These are phyloP conservation scores for Sordariomycetes sp. DNA, from an alignment of 2,329 filamentous ascomycete genomes.

Conservation along the genomic window DNA sequence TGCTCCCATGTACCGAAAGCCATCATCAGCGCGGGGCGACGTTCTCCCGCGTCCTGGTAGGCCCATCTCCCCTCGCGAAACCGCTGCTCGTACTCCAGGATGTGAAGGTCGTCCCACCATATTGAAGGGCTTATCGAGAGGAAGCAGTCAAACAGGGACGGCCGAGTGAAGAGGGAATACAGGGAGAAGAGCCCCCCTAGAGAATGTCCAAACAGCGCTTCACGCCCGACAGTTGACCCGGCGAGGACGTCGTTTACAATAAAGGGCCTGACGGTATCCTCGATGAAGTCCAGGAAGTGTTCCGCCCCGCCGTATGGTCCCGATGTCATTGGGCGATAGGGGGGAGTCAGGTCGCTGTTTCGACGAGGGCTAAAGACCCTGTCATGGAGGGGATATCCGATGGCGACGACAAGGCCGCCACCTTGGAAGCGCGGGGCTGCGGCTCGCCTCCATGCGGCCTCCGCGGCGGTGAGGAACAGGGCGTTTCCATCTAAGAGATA, in stretches of 20 bases:
- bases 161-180: slow-evolving; percentile 20
- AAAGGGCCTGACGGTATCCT: slow-evolving; percentile 16
- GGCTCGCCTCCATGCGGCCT: slow-evolving; percentile 1
- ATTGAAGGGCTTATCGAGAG: slow-evolving; percentile 24
- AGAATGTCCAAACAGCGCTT: slow-evolving; percentile 27
- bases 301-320: not conserved
- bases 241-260: slow-evolving; percentile 12
- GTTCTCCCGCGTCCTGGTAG: not conserved
- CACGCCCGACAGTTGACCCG: slow-evolving; percentile 12
- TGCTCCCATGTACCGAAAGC: slow-evolving; percentile 16
- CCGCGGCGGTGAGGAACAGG: slow-evolving; percentile 9
- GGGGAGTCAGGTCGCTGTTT: slow-evolving; percentile 8
- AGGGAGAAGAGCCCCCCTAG: slow-evolving; percentile 26
- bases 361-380: slow-evolving; percentile 7
- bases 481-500: slow-evolving; percentile 10
- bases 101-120: slow-evolving; percentile 23
- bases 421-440: not conserved
- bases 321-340: not conserved
- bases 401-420: slow-evolving; percentile 8
- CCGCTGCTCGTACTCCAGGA: slow-evolving; percentile 12
- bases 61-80: slow-evolving; percentile 7
- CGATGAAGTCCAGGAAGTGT: slow-evolving; percentile 15
- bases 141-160: slow-evolving; percentile 21
- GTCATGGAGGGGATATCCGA: slow-evolving; percentile 6
- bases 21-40: slow-evolving; percentile 11